Conservation (phyloP, 2,329 filamentous ascomycete genomes). For the Penicillium sp. region DNA sequence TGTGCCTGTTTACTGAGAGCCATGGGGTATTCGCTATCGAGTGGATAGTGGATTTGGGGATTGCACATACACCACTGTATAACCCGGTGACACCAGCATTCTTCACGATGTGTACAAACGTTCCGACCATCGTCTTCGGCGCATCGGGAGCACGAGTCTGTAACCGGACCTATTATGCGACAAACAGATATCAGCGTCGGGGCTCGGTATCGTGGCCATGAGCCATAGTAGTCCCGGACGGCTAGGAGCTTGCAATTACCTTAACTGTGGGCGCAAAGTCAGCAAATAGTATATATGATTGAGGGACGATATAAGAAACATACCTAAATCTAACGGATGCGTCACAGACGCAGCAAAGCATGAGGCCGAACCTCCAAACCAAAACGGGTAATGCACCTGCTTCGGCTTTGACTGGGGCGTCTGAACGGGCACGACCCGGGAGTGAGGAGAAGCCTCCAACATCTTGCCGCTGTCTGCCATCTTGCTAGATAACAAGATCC, state of each 20-base stretch:
- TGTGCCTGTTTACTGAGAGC: background rate
- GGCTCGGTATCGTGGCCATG: conserved; percentile 1
- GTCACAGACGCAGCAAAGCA: conserved; percentile 89
- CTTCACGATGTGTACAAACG: conserved; percentile 77
- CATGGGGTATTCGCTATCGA: background rate
- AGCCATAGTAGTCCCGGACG: conserved; percentile 7
- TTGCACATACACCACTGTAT: conserved; percentile 69
- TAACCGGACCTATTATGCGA: conserved; percentile 67
- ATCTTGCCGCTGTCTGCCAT: conserved; percentile 39
- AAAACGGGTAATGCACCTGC: conserved; percentile 70
- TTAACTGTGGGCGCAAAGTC: conserved; percentile 52
- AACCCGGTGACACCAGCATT: conserved; percentile 75
- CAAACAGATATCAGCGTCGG: conserved; percentile 17
- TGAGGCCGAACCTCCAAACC: conserved; percentile 95
- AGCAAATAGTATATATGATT: conserved; percentile 15
- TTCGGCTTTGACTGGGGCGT: conserved; percentile 27
- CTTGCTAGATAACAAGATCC: conserved; percentile 25
- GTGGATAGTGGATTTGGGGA: background rate
- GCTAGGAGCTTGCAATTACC: conserved; percentile 35
- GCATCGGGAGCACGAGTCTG: conserved; percentile 78
- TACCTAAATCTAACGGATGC: conserved; percentile 89
- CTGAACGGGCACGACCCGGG: conserved; percentile 20
- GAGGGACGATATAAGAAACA: conserved; percentile 39
- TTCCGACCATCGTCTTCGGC: conserved; percentile 79
- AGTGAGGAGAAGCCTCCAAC: conserved; percentile 26